A percentile compares a stretch with the other conserved stretches of the same genome.
Conservation (phyloP, 345 rosid genomes). For the Heritiera littoralis region DNA sequence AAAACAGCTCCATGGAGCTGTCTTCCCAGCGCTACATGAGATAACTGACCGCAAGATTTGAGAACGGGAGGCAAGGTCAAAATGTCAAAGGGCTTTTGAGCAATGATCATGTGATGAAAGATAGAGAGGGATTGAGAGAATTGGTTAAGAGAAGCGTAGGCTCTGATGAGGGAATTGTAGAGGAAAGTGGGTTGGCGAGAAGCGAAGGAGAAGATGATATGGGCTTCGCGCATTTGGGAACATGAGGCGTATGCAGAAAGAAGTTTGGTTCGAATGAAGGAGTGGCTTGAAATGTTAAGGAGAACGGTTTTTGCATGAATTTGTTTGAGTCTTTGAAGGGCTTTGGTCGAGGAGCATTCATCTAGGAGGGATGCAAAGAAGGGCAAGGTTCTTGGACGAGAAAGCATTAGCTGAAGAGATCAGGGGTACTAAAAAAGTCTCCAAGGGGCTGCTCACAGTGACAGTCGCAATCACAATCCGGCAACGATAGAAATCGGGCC, state of each 20-base stretch:
- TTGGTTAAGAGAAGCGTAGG: constrained; percentile 33
- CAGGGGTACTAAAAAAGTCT: neutral
- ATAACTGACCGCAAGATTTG: constrained; percentile 32
- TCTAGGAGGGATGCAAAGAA: constrained; percentile 36
- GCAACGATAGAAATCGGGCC: too few species aligned
- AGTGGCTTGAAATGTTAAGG: constrained; percentile 21
- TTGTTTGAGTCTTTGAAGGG: constrained; percentile 29
- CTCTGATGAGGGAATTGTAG: constrained; percentile 41
- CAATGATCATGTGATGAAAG: constrained; percentile 35
- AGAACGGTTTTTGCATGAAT: constrained; percentile 37
- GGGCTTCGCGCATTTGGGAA: constrained; percentile 34
- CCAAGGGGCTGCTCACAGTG: neutral
- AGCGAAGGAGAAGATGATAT: constrained; percentile 35
- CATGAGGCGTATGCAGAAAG: constrained; percentile 42
- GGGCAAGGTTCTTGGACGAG: constrained; percentile 21
- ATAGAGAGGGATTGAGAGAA: constrained; percentile 34
- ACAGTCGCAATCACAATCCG: too few species aligned
- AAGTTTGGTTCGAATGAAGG: constrained; percentile 37
- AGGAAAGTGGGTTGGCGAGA: constrained; percentile 36
- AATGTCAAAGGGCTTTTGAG: constrained; percentile 28
- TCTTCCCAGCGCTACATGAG: constrained; percentile 25
- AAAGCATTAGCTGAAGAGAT: neutral
- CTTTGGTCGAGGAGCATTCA: constrained; percentile 25
- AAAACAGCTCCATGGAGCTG: constrained; percentile 34
- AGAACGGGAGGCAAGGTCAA: constrained; percentile 41